Evolutionary conservation across 2,329 filamentous ascomycete genomes (phyloP).

Genomic region (Alternaria panax): DNA sequence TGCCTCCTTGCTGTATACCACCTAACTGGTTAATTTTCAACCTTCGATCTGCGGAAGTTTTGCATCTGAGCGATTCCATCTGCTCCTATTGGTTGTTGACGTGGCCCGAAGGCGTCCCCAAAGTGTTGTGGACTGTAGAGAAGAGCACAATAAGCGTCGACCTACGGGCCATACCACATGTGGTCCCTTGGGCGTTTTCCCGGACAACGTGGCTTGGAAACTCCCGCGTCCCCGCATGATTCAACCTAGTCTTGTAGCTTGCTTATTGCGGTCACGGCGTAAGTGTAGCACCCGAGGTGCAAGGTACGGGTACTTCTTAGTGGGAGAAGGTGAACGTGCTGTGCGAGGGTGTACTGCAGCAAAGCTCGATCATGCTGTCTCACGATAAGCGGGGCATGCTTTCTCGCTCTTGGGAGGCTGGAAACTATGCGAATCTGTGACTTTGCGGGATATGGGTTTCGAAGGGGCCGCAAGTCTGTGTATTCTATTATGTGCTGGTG

Average conservation of each 20-base stretch:
- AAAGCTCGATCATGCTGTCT: conserved; percentile 1
- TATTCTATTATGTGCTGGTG: neutral
- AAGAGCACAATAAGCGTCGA: neutral
- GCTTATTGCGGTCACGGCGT: conserved; percentile 5
- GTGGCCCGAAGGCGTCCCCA: neutral
- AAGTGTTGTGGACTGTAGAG: neutral
- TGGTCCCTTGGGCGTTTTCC: neutral
- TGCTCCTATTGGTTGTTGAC: neutral
- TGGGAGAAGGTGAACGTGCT: neutral
- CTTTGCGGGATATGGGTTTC: neutral
- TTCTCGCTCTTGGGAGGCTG: neutral
- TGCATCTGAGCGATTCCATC: neutral
- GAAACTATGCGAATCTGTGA: neutral
- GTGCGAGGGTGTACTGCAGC: conserved; percentile 6
- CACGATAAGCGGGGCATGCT: neutral
- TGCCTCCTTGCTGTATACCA: neutral
- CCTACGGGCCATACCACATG: neutral
- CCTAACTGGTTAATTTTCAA: neutral
- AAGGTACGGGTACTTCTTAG: conserved; percentile 12
- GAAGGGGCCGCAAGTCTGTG: neutral
- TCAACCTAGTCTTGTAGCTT: conserved; percentile 3
- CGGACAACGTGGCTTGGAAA: conserved; percentile 3
- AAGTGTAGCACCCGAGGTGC: conserved; percentile 12
- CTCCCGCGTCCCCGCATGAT: conserved; percentile 9
- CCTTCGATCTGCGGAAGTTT: neutral